A percentile compares a stretch with the other conserved stretches of the same genome.
These are phyloP conservation scores for Clitocybe nebularis DNA, from an alignment of 1,284 basidiomycete genomes.

Conservation along the genomic window DNA sequence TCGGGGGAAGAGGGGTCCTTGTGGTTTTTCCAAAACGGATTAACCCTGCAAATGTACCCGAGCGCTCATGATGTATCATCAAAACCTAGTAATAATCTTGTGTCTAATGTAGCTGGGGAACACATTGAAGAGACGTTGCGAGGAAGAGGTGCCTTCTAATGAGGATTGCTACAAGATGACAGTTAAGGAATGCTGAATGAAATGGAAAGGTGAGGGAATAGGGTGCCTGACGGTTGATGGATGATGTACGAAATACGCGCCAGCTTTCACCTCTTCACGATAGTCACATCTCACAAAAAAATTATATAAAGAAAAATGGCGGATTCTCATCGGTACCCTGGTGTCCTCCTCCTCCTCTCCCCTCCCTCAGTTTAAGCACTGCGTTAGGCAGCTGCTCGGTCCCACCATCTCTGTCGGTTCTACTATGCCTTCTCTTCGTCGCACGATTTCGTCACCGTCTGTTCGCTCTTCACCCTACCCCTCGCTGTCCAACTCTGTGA, in stretches of 20 bases:
- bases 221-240: constrained; percentile 14
- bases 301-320: constrained; percentile 32
- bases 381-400: constrained; percentile 41
- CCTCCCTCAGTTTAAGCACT: constrained; percentile 33
- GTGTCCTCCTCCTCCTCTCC: constrained; percentile 27
- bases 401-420: constrained; percentile 16
- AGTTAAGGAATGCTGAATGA: constrained; percentile 13
- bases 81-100: background rate
- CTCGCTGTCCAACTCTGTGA: constrained; percentile 29
- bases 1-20: constrained; percentile 17
- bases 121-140: constrained; percentile 1
- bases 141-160: constrained; percentile 14
- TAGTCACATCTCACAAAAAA: constrained; percentile 26
- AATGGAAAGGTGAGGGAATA: constrained; percentile 8
- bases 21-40: constrained; percentile 17
- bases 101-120: too few relatives aligned
- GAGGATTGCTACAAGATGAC: constrained; percentile 18
- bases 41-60: constrained; percentile 15
- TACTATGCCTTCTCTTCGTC: constrained; percentile 73
- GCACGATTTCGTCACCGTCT: constrained; percentile 60
- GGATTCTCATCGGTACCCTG: constrained; percentile 30
- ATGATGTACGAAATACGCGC: constrained; percentile 11
- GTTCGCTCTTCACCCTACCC: constrained; percentile 64
- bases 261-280: constrained; percentile 20
- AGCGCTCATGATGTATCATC: background rate